Conservation (phyloP, 2,329 filamentous ascomycete species). For the Cladophialophora bantiana region DNA sequence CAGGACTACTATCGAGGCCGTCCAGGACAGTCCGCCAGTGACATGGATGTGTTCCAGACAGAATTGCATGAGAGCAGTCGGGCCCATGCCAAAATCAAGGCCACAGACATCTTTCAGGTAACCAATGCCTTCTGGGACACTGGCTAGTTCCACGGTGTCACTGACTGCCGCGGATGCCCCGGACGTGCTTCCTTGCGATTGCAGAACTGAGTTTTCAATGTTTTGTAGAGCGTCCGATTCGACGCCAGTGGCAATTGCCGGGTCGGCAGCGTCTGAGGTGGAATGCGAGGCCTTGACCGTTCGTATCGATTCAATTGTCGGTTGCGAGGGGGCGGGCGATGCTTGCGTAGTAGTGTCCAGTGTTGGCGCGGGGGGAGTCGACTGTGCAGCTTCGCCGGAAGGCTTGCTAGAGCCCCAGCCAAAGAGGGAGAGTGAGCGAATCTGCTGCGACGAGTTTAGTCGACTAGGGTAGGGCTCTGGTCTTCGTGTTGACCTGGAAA, state of each 20-base stretch:
- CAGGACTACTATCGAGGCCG: conserved; percentile 72
- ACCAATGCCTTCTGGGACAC: conserved; percentile 77
- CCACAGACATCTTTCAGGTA: conserved; percentile 79
- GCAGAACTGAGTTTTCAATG: conserved; percentile 31
- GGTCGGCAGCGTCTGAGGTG: conserved; percentile 35
- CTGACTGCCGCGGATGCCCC: background rate
- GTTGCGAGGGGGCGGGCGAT: conserved; percentile 6
- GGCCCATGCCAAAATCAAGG: conserved; percentile 85
- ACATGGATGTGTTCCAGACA: conserved; percentile 83
- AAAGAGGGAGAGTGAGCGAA: conserved; percentile 37
- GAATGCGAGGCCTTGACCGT: conserved; percentile 38
- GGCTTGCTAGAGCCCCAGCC: conserved; percentile 32
- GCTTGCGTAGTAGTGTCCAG: conserved; percentile 1
- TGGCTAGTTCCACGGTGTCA: conserved; percentile 49
- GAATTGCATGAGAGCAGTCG: conserved; percentile 76
- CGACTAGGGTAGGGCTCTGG: conserved; percentile 2
- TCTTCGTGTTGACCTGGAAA: conserved; percentile 13
- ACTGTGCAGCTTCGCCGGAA: conserved; percentile 10
- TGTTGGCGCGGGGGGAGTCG: conserved; percentile 9
- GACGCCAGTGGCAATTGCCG: conserved; percentile 12
- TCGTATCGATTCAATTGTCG: conserved; percentile 18
- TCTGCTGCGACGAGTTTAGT: conserved; percentile 28
- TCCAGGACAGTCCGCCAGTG: conserved; percentile 79
- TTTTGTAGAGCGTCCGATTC: conserved; percentile 33
- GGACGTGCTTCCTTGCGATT: conserved; percentile 26